phyloP scores from a whole-genome alignment of 2,329 filamentous ascomycete genomes.

The Hymenoscyphus fructigenus region DNA sequence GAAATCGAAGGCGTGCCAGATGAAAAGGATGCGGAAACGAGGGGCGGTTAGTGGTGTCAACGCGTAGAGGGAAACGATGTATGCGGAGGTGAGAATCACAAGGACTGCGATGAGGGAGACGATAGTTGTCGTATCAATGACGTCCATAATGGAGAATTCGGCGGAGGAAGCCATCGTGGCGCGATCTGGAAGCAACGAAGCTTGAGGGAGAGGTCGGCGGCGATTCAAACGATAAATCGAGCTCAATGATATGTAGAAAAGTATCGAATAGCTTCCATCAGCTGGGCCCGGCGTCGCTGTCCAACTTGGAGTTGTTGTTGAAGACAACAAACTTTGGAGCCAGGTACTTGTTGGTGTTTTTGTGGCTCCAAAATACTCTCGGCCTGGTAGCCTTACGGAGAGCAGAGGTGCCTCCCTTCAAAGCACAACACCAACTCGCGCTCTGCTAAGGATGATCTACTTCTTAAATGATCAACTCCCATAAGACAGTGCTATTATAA shows the following conservation, averaged over 20 bases:
- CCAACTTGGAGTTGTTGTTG: not conserved
- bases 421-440: too few relatives aligned
- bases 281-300: not conserved
- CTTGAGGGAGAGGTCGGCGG: not conserved
- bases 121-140: slow-evolving; percentile 61
- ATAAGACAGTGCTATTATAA: too few relatives aligned
- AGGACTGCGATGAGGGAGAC: slow-evolving; percentile 57
- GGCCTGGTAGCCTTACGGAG: too few relatives aligned
- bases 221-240: too few relatives aligned
- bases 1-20: slow-evolving; percentile 93
- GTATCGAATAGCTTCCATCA: not conserved
- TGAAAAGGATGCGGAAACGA: slow-evolving; percentile 74
- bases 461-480: too few relatives aligned
- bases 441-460: too few relatives aligned
- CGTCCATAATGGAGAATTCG: slow-evolving; percentile 26
- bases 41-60: slow-evolving; percentile 38
- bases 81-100: slow-evolving; percentile 51
- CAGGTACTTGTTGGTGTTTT: too few relatives aligned
- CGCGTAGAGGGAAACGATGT: slow-evolving; percentile 47
- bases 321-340: too few relatives aligned
- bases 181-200: not conserved
- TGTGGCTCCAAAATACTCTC: too few relatives aligned
- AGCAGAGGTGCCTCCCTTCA: too few relatives aligned
- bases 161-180: not conserved
- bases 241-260: not conserved